Evolutionary conservation across 2,329 filamentous ascomycete genomes (phyloP).

Genomic region (Cryphonectria nitschkei): DNA sequence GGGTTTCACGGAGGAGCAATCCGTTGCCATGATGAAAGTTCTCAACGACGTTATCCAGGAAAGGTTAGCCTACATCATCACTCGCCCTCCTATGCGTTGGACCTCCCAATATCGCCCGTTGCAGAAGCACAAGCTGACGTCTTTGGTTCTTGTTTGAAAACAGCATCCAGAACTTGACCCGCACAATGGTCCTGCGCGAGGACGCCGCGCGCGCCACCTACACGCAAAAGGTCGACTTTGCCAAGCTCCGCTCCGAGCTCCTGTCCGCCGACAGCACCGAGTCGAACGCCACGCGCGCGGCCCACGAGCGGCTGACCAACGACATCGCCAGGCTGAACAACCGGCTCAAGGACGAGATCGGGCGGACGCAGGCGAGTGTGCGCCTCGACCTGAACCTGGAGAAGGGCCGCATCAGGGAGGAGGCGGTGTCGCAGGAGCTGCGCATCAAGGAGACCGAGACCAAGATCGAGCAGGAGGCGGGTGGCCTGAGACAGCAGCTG

Average conservation of each 20-base stretch:
- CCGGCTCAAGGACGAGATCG: conserved; percentile 88
- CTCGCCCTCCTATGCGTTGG: not conserved
- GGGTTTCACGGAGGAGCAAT: conserved; percentile 93
- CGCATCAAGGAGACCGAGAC: conserved; percentile 99
- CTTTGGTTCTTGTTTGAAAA: not conserved
- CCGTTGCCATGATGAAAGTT: conserved; percentile 98
- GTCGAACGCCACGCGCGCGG: conserved; percentile 81
- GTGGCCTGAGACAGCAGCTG: conserved; percentile 84
- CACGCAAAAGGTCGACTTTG: conserved; percentile 94
- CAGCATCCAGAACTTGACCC: conserved; percentile 93
- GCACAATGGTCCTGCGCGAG: conserved; percentile 97
- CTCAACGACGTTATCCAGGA: conserved; percentile 97
- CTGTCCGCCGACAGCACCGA: conserved; percentile 91
- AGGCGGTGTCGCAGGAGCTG: conserved; percentile 94
- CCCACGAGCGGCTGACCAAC: conserved; percentile 90
- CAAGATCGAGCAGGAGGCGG: conserved; percentile 96
- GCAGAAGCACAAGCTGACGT: conserved; percentile 5
- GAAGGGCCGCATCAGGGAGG: conserved; percentile 94
- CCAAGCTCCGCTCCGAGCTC: conserved; percentile 92
- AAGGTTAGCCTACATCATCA: conserved; percentile 54
- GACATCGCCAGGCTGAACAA: conserved; percentile 93
- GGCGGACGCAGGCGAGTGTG: conserved; percentile 90
- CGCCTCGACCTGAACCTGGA: conserved; percentile 92
- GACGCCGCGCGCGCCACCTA: conserved; percentile 82
- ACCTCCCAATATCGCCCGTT: not conserved